Conservation (phyloP, 192 early-diverging fungal genomes). For the Phycomyces blakesleeanus region DNA sequence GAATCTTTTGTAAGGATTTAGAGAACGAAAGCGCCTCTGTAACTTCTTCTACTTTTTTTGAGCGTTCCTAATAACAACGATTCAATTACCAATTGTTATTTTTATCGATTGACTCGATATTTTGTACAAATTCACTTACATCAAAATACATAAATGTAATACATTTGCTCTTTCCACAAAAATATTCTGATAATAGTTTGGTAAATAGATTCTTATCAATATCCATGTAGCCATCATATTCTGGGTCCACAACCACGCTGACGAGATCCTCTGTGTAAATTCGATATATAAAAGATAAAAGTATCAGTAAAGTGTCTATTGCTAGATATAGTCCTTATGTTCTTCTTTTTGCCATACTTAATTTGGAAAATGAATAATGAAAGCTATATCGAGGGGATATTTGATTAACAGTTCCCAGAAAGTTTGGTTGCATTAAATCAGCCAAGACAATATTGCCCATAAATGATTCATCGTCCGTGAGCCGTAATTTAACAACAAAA, state of each 20-base stretch:
- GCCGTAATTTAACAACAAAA: neutral
- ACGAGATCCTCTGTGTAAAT: neutral
- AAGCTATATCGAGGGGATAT: neutral
- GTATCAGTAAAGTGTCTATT: neutral
- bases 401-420: neutral
- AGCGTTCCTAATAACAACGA: neutral
- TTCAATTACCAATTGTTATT: no score
- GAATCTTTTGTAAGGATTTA: neutral
- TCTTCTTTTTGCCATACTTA: neutral
- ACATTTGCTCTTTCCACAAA: slow-evolving; percentile 1
- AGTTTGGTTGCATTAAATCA: neutral
- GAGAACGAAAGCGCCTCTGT: neutral
- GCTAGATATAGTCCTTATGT: neutral
- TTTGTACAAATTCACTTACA: neutral
- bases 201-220: neutral
- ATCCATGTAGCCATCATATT: neutral
- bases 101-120: neutral
- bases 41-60: neutral
- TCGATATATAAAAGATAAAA: no score
- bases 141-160: neutral
- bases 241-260: neutral
- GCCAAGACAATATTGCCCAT: neutral
- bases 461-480: neutral
- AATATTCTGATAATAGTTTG: neutral
- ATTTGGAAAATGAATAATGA: neutral